Percentiles rank a stretch among this genome's conserved stretches.
Evolutionary conservation across 2,329 filamentous ascomycete species (phyloP).

Genomic region (Cordyceps javanica): DNA sequence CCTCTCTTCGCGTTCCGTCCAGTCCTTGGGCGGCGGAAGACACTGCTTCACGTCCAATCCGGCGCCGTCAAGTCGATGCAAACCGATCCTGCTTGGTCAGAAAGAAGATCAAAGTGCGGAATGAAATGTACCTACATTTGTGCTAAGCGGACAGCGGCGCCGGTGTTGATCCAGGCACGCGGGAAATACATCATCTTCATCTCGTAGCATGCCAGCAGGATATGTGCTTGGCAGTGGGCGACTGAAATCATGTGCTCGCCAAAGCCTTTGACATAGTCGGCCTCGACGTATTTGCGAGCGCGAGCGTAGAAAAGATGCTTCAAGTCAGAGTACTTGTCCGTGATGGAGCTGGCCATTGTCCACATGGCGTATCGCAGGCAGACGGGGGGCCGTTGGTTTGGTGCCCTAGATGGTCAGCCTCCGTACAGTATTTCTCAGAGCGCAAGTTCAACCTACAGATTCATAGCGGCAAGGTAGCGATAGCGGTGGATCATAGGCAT

Average conservation of each 20-base stretch:
- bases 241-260: slow-evolving; percentile 85
- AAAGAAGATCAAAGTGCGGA: slow-evolving; percentile 19
- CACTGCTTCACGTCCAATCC: slow-evolving; percentile 92
- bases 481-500: slow-evolving; percentile 84
- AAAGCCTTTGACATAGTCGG: slow-evolving; percentile 85
- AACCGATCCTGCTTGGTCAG: slow-evolving; percentile 70
- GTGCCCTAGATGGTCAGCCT: slow-evolving; percentile 45
- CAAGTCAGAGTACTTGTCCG: slow-evolving; percentile 71
- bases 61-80: slow-evolving; percentile 77
- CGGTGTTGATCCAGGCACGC: slow-evolving; percentile 88
- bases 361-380: slow-evolving; percentile 92
- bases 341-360: slow-evolving; percentile 82
- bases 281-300: slow-evolving; percentile 82
- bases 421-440: background rate
- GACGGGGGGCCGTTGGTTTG: slow-evolving; percentile 77
- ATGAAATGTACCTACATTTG: slow-evolving; percentile 59
- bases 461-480: slow-evolving; percentile 82
- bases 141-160: slow-evolving; percentile 69
- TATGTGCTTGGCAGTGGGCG: slow-evolving; percentile 79
- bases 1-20: slow-evolving; percentile 89
- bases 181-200: slow-evolving; percentile 99
- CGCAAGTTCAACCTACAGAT: slow-evolving; percentile 49
- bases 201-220: slow-evolving; percentile 75
- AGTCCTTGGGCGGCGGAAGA: slow-evolving; percentile 77
- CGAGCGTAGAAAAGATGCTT: slow-evolving; percentile 87